phyloP scores from a whole-genome alignment of 371 early-diverging fungal genomes.

The Rhizopus arrhizus region DNA sequence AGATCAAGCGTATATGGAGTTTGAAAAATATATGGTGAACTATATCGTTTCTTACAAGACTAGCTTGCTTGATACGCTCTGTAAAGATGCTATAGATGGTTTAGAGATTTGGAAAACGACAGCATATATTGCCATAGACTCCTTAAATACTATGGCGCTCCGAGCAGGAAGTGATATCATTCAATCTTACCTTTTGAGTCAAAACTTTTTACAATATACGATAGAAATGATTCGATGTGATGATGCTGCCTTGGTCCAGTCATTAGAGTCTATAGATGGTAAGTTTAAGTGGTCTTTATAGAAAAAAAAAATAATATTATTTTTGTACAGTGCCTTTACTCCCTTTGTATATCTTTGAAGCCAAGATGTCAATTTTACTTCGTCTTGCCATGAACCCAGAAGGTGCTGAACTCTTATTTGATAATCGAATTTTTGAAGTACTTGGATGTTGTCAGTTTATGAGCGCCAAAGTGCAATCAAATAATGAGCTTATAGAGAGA shows the following conservation, averaged over 20 bases:
- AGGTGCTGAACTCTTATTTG: slow-evolving; percentile 78
- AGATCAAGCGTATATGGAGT: slow-evolving; percentile 22
- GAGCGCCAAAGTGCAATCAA: slow-evolving; percentile 14
- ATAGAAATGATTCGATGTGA: slow-evolving; percentile 69
- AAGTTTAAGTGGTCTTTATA: slow-evolving; percentile 13
- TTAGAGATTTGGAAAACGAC: slow-evolving; percentile 83
- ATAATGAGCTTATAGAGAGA: slow-evolving; percentile 37
- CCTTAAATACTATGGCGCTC: slow-evolving; percentile 61
- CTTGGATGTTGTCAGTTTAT: slow-evolving; percentile 73
- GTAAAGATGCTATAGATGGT: slow-evolving; percentile 83
- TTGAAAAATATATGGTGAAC: slow-evolving; percentile 36
- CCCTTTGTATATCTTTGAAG: slow-evolving; percentile 74
- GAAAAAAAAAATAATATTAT: not conserved
- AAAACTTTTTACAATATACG: slow-evolving; percentile 70
- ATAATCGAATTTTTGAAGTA: slow-evolving; percentile 76
- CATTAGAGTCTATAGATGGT: slow-evolving; percentile 60
- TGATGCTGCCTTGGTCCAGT: slow-evolving; percentile 64
- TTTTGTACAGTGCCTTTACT: slow-evolving; percentile 49
- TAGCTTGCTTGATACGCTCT: slow-evolving; percentile 67
- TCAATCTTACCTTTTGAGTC: slow-evolving; percentile 62
- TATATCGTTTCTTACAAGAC: slow-evolving; percentile 60
- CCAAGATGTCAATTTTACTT: slow-evolving; percentile 82
- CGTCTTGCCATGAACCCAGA: slow-evolving; percentile 72
- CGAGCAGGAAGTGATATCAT: slow-evolving; percentile 57
- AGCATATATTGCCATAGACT: slow-evolving; percentile 78